Evolutionary conservation across 2,329 filamentous ascomycete species (phyloP), one percentile per base, ranked within the genome.

Genomic region (Phyllosticta citriasiana): DNA sequence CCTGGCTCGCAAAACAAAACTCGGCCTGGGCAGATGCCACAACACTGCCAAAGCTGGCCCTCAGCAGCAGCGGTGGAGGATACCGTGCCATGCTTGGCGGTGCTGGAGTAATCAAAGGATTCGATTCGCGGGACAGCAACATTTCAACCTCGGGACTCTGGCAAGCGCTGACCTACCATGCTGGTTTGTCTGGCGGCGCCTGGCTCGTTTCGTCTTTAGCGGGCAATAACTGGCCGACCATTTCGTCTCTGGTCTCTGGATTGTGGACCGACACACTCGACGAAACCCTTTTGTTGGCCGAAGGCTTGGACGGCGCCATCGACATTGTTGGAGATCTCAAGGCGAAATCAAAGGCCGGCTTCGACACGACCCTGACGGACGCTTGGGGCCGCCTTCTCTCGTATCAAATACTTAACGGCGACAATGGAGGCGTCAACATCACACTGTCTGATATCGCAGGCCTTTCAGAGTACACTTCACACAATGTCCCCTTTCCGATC

Each of bases 181-280:
- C 74, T 54, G 78, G 74, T 8, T 69, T 80, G 2, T 79, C 77
- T n/a, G 76, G 77, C 26, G 78, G 78, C 50, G 66, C 69, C 2
- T 80, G 78, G 78, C 68, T 80, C n/a, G 65, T 79, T 1, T 74
- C 74, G 3, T 78, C 77, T 2, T 59, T 79, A 19, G 72, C 73
- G 10, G 77, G 76, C 7, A 79, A 79, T 67, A 76, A 79, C 63
- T 79, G 74, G 66, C 75, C 77, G 1, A 79, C 77, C 1, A 71
- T 80, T 57, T 73, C 71, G 3, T 70, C 68, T 30, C 67, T 80
- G 5, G 67, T 70, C 27, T 67, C 72, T 16, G 70, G 68, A 12
- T 66, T 78, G 2, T 80, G 77, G 78, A 67, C 73, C 26, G 47
- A 67, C n/a, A 69, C 71, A 1, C 75, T 80, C 61, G 62, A 70